Base-by-base conservation (phyloP, 2,329 filamentous ascomycete species). In the Ophiostoma himal-ulmi region DNA sequence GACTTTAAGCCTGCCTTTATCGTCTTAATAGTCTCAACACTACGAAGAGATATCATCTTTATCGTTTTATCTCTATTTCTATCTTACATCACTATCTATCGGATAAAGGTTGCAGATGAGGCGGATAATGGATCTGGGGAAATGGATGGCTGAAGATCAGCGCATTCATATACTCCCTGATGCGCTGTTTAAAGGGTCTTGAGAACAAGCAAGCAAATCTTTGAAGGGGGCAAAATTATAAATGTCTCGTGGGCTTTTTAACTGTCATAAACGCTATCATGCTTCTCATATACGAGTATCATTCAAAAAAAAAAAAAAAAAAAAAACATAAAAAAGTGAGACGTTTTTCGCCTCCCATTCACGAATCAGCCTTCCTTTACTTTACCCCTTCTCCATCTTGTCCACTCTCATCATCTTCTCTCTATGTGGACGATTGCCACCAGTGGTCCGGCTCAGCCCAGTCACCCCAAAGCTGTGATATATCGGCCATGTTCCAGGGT, bases 381-480 rank as follows among this genome's bases (percentile, higher is more conserved):
- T 36, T 36, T 5, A 8, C 20, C 14, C 20, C 5, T 64, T 64
- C 17, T 64, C 13, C n/a, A 5, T 64, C 1, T 13, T 22, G 13
- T 36, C 60, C 8, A 5, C 30, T 10, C 2, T 34, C 57, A 14
- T 62, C 57, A 4, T 34, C 11, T 60, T 17, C 14, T 17, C 37
- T 10, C 34, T n/a, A 36, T 4, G 17, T 37, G 30, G 17, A 41
- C 66, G 62, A 60, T 67, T 72, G 69, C 72, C 72, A 73, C 70
- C 64, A 70, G n/a, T 68, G 67, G 14, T 70, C 70, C n/a, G 71
- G 44, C 44, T 71, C 71, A 6, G 66, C 64, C 70, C 67, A 72
- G 13, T 72, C 72, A 6, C 68, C 70, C 71, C 71, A 71, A 13
- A 57, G n/a, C 26, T 71, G 71, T 6, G 72, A 70, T 0, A 72